These are phyloP conservation scores for Pseudopyrenochaeta lycopersici DNA, from an alignment of 2,329 filamentous ascomycete genomes.

Conservation along the genomic window DNA sequence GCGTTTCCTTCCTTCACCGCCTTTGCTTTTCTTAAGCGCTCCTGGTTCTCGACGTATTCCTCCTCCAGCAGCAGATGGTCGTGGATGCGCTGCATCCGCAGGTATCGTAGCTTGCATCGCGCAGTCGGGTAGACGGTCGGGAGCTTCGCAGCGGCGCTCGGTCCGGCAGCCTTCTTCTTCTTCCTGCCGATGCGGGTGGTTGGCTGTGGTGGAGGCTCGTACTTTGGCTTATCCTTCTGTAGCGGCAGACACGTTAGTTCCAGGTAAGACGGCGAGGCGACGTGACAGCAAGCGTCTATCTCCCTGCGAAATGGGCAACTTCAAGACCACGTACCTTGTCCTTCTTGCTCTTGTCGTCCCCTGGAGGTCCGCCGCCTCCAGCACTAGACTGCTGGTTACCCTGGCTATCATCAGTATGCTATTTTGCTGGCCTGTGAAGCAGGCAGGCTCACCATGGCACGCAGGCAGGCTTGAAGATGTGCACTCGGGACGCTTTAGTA, in stretches of 20 bases:
- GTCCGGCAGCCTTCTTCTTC: constrained; percentile 96
- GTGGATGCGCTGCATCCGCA: constrained; percentile 98
- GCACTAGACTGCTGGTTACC: constrained; percentile 89
- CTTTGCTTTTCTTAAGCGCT: constrained; percentile 92
- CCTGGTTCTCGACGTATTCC: constrained; percentile 99
- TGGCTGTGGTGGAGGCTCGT: constrained; percentile 95
- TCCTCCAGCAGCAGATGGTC: constrained; percentile 96
- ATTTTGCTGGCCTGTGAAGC: constrained; percentile 18
- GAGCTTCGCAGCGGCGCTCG: constrained; percentile 93
- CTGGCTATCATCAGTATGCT: constrained; percentile 59
- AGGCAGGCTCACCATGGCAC: constrained; percentile 45
- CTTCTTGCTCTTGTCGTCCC: constrained; percentile 92
- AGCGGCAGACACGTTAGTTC: constrained; percentile 26
- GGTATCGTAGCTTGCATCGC: constrained; percentile 94
- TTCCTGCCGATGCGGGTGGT: constrained; percentile 97
- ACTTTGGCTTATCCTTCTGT: constrained; percentile 99
- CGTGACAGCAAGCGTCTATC: background rate
- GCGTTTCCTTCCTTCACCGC: constrained; percentile 64
- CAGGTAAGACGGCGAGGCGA: constrained; percentile 7
- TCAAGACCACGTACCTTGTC: constrained; percentile 58
- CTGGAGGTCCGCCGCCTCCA: constrained; percentile 72
- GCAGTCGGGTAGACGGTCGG: constrained; percentile 94
- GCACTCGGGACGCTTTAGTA: background rate
- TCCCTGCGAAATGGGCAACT: background rate
- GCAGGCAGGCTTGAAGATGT: constrained; percentile 18